Evolutionary conservation across 2,329 filamentous ascomycete species (phyloP).

Genomic region (Calonectria henricotiae): DNA sequence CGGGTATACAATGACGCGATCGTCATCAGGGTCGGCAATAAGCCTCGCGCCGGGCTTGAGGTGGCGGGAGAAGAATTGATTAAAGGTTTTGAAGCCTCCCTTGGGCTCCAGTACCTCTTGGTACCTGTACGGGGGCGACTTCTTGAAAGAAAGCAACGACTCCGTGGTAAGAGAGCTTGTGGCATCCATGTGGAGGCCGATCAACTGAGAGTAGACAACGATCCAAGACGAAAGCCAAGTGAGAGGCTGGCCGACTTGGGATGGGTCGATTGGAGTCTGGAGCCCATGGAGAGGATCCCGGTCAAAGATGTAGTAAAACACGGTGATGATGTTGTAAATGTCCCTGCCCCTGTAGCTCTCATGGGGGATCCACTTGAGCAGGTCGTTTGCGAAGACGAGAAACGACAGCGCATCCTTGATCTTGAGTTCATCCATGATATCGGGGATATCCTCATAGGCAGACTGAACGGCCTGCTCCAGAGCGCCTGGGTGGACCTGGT

Average conservation of each 20-base stretch:
- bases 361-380: conserved; percentile 59
- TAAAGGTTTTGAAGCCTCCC: conserved; percentile 59
- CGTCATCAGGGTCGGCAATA: conserved; percentile 52
- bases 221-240: conserved; percentile 59
- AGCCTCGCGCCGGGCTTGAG: conserved; percentile 57
- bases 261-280: conserved; percentile 52
- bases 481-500: conserved; percentile 29
- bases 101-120: conserved; percentile 55
- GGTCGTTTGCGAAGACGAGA: conserved; percentile 51
- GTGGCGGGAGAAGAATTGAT: conserved; percentile 60
- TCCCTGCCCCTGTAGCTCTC: conserved; percentile 57
- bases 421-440: conserved; percentile 47
- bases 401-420: conserved; percentile 47
- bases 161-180: conserved; percentile 54
- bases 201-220: conserved; percentile 56
- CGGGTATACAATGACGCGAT: conserved; percentile 55
- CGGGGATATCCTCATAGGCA: conserved; percentile 42
- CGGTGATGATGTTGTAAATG: conserved; percentile 58
- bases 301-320: conserved; percentile 62
- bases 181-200: conserved; percentile 58
- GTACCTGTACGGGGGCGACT: conserved; percentile 54
- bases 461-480: conserved; percentile 39
- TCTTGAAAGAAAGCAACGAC: conserved; percentile 55
- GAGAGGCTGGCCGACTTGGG: conserved; percentile 51
- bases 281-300: conserved; percentile 53